Percentiles rank a stretch among this genome's conserved stretches.
phyloP scores from a whole-genome alignment of 768 basidiomycete genomes.

The Russula sp. region DNA sequence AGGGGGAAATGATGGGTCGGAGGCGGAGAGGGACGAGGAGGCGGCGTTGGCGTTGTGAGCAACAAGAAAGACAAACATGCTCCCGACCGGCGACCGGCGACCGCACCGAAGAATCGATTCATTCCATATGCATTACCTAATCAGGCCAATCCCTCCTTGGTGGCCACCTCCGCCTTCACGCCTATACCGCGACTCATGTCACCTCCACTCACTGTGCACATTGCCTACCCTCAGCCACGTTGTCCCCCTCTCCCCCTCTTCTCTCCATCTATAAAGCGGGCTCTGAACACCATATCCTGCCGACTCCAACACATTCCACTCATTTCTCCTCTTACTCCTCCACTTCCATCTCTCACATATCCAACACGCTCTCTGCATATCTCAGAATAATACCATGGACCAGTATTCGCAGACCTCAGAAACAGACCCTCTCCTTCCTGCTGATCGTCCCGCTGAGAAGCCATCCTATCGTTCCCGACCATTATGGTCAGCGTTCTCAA shows the following conservation, averaged over 20 bases:
- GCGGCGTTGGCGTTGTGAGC: conserved; percentile 1
- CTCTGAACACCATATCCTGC: neutral
- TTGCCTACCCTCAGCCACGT: conserved; percentile 16
- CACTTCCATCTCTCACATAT: neutral
- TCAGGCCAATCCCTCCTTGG: neutral
- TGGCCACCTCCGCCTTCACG: neutral
- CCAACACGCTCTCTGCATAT: neutral
- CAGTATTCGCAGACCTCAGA: conserved; percentile 3
- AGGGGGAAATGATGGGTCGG: conserved; percentile 3
- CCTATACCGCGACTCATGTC: neutral
- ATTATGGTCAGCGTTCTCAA: conserved; percentile 33
- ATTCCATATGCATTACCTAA: neutral
- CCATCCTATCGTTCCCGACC: conserved; percentile 46
- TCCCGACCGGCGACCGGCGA: neutral
- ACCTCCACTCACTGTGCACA: neutral
- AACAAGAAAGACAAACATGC: neutral
- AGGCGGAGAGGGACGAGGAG: conserved; percentile 15
- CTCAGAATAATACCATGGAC: conserved; percentile 7
- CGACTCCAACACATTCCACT: neutral
- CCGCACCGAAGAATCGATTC: neutral
- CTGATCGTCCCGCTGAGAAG: conserved; percentile 30
- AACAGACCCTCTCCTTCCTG: conserved; percentile 16
- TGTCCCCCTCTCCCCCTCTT: neutral
- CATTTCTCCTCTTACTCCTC: neutral
- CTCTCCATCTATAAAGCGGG: conserved; percentile 3